Evolutionary conservation across 805 yeast species (phyloP).

Genomic region (Candida nonsorbophila): DNA sequence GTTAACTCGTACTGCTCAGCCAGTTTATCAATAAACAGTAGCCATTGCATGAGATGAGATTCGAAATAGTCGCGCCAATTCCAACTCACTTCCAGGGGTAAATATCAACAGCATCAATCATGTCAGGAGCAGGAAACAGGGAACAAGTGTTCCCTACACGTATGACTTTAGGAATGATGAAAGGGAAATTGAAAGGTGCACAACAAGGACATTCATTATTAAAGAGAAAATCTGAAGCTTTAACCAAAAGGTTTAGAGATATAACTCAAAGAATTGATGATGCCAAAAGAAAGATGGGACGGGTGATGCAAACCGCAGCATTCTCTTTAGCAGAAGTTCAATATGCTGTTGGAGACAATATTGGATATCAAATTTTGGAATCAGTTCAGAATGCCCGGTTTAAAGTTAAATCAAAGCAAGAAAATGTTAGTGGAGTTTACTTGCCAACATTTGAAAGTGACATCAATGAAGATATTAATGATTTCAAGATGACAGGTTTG

Average conservation of each 20-base stretch:
- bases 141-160: constrained; percentile 97
- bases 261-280: constrained; percentile 92
- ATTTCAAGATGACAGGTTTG: constrained; percentile 91
- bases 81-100: not conserved
- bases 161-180: constrained; percentile 95
- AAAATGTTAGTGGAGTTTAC: constrained; percentile 93
- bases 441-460: constrained; percentile 88
- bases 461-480: constrained; percentile 81
- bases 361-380: constrained; percentile 93
- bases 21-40: constrained; percentile 7
- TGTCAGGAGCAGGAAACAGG: constrained; percentile 74
- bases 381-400: constrained; percentile 87
- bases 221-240: constrained; percentile 94
- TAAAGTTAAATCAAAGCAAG: constrained; percentile 87
- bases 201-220: constrained; percentile 91
- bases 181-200: constrained; percentile 93
- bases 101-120: constrained; percentile 12
- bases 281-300: constrained; percentile 94
- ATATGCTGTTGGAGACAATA: constrained; percentile 95
- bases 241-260: constrained; percentile 93
- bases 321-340: constrained; percentile 95
- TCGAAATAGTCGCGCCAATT: constrained; percentile 1
- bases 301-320: constrained; percentile 97
- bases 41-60: not conserved
- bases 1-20: constrained; percentile 21